These are phyloP conservation scores for Hypoxylon sp. DNA, from an alignment of 2,329 filamentous ascomycete species.

Conservation along the genomic window DNA sequence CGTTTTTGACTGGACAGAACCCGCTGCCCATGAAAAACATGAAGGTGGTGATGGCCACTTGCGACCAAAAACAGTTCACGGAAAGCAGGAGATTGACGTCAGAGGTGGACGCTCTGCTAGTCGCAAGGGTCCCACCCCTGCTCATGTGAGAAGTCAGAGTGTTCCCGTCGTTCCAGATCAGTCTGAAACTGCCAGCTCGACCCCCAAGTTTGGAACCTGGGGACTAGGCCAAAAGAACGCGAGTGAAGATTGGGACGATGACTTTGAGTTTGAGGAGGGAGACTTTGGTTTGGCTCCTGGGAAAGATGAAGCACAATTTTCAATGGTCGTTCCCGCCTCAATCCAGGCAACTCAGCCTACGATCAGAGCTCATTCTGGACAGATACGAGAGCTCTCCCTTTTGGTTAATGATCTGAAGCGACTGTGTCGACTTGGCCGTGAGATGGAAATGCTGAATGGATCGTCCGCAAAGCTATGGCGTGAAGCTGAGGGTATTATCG, in stretches of 20 bases:
- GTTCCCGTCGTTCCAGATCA: slow-evolving; percentile 79
- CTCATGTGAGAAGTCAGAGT: slow-evolving; percentile 84
- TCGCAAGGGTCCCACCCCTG: slow-evolving; percentile 76
- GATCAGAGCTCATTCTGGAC: slow-evolving; percentile 85
- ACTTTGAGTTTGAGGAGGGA: slow-evolving; percentile 79
- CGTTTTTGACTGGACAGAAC: slow-evolving; percentile 85
- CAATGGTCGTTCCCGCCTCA: slow-evolving; percentile 81
- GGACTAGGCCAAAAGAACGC: slow-evolving; percentile 82
- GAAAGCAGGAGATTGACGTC: slow-evolving; percentile 79
- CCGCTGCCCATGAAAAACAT: slow-evolving; percentile 72
- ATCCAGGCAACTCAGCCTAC: slow-evolving; percentile 87
- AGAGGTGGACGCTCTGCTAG: slow-evolving; percentile 77
- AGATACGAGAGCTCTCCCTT: slow-evolving; percentile 84
- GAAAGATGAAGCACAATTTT: slow-evolving; percentile 57
- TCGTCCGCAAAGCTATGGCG: slow-evolving; percentile 76
- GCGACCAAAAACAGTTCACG: slow-evolving; percentile 81
- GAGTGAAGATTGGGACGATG: slow-evolving; percentile 91
- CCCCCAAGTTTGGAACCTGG: slow-evolving; percentile 84
- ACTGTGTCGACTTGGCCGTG: slow-evolving; percentile 77
- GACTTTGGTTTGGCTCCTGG: slow-evolving; percentile 57
- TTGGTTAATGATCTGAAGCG: slow-evolving; percentile 88
- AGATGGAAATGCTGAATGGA: slow-evolving; percentile 75
- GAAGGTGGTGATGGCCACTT: slow-evolving; percentile 71
- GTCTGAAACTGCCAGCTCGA: slow-evolving; percentile 70
- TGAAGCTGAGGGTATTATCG: slow-evolving; percentile 89